Evolutionary conservation across 129 eudicot genomes (phyloP), one percentile per base, ranked within the genome.

Genomic region (Apium graveolens): DNA sequence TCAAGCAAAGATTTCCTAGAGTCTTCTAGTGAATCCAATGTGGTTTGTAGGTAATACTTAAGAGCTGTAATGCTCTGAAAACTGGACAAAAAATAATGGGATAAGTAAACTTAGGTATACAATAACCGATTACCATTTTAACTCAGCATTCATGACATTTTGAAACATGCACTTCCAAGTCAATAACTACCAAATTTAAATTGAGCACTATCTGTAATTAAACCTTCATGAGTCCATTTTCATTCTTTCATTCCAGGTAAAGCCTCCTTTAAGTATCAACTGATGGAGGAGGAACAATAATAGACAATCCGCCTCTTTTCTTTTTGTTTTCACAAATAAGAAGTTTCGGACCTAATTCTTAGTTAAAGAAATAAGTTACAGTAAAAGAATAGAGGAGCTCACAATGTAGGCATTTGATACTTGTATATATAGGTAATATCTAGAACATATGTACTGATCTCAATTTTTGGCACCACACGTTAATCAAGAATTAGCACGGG

Each of bases 1-100:
- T 81, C 91, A 49, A 95, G 81, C 80, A 95, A 80, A 49, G 80
- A 87, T 78, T 84, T 82, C 80, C 99, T 86, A 76, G 94, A 91
- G 42, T 81, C 90, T 88, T 95, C 97, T 85, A 95, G 68, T 68
- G 91, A 81, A 83, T 92, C 96, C 87, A 88, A 72, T 73, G 96
- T 89, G 76, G 90, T 92, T 84, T 91, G 94, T 82, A 95, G 80
- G 75, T 91, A 83, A 76, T 87, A 88, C 77, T 84, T 88, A 66
- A 95, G 89, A 42, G 96, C 82, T 38, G 88, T 86, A 53, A 88
- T 87, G 90, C 92, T 95, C 80, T 87, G 86, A 80, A 91, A 92
- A 80, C 99, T 95, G 90, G 71, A 82, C 63, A 12, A 74, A 55
- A 66, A 70, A 2, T 46, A 38, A 70, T 12, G 46, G 37, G 53